These are phyloP conservation scores for Suillus variegatus DNA, from an alignment of 768 basidiomycete species.

Conservation along the genomic window DNA sequence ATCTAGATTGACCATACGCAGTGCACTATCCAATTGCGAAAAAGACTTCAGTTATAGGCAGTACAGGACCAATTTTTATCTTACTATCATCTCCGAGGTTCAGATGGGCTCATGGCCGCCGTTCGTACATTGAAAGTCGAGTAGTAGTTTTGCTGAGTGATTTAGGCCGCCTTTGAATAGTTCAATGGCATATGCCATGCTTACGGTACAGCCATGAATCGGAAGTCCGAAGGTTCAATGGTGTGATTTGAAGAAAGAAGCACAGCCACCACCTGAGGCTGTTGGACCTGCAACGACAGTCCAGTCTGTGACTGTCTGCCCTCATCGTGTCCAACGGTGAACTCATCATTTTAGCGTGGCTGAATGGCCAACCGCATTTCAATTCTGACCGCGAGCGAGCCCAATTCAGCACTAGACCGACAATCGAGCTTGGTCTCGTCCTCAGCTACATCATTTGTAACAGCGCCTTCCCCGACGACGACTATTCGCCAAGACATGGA, in stretches of 20 bases:
- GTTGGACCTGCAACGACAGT: conserved; percentile 5
- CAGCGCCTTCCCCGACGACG: conserved; percentile 26
- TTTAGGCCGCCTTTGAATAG: background rate
- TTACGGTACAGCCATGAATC: no score
- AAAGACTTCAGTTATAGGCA: background rate
- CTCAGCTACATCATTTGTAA: conserved; percentile 27
- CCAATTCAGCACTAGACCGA: conserved; percentile 19
- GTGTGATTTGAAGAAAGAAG: conserved; percentile 1
- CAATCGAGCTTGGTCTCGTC: conserved; percentile 28
- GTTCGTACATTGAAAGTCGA: background rate
- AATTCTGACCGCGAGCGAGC: conserved; percentile 18
- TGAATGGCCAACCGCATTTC: conserved; percentile 13
- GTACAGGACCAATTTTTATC: background rate
- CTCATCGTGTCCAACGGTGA: background rate
- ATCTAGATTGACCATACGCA: background rate
- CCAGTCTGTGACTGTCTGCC: background rate
- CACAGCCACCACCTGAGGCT: conserved; percentile 1
- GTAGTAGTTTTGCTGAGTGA: background rate
- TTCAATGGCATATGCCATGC: no score
- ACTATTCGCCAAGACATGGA: conserved; percentile 27
- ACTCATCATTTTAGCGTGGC: background rate
- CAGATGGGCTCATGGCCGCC: background rate
- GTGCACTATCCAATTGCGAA: background rate
- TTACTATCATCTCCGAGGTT: background rate
- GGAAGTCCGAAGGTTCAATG: background rate